A percentile compares a stretch with the other conserved stretches of the same genome.
These are phyloP conservation scores for Drosera capensis DNA, from an alignment of 148 eudicot species.

Conservation along the genomic window DNA sequence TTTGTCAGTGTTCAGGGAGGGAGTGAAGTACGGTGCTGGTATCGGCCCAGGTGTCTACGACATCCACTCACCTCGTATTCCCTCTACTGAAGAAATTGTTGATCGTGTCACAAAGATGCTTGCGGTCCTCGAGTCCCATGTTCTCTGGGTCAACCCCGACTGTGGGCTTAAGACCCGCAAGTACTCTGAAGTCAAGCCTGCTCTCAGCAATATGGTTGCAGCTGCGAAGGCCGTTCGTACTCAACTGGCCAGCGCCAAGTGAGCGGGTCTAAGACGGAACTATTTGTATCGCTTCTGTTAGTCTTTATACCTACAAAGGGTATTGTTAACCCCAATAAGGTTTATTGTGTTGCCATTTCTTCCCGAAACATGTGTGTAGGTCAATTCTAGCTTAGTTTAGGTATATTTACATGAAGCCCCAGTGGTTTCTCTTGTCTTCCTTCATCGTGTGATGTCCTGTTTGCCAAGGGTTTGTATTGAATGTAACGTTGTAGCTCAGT, in stretches of 20 bases:
- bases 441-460: no score
- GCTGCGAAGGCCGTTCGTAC: constrained; percentile 45
- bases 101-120: constrained; percentile 48
- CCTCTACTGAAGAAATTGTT: constrained; percentile 38
- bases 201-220: constrained; percentile 46
- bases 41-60: constrained; percentile 64
- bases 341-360: no score
- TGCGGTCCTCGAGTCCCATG: constrained; percentile 30
- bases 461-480: no score
- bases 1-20: constrained; percentile 47
- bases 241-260: constrained; percentile 24
- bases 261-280: no score
- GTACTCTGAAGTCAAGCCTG: constrained; percentile 52
- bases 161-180: constrained; percentile 65
- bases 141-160: constrained; percentile 64
- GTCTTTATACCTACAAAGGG: no score
- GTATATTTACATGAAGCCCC: no score
- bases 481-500: no score
- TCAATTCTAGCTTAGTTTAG: no score
- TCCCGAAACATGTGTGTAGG: no score
- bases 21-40: constrained; percentile 52
- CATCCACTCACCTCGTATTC: constrained; percentile 58
- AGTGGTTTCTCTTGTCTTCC: no score
- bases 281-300: no score
- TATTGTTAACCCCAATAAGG: no score